A percentile compares a stretch with the other conserved stretches of the same genome.
These are phyloP conservation scores for Cucurbita ficifolia DNA, from an alignment of 306 rosid species.

Conservation along the genomic window DNA sequence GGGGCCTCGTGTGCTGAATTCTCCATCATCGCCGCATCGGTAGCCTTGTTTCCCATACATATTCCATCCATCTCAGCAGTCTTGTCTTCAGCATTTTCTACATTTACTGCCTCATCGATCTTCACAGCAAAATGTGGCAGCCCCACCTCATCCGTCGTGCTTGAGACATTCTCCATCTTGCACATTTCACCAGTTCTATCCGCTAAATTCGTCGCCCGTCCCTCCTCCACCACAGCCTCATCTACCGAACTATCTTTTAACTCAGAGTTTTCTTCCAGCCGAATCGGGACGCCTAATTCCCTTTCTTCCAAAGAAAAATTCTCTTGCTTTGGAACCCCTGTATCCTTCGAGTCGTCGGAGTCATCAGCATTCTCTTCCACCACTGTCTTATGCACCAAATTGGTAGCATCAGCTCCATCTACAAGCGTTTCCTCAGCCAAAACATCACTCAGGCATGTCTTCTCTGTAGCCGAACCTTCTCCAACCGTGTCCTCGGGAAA, in stretches of 20 bases:
- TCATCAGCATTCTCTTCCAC: background rate
- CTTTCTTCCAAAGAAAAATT: background rate
- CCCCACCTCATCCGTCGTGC: slow-evolving; percentile 14
- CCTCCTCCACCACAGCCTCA: background rate
- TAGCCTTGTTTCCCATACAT: background rate
- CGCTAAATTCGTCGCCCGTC: background rate
- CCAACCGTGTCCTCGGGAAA: background rate
- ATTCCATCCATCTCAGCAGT: background rate
- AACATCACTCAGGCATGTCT: background rate
- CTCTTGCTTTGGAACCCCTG: background rate
- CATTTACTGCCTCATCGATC: slow-evolving; percentile 5
- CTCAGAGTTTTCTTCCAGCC: background rate
- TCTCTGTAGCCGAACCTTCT: background rate
- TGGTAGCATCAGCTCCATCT: background rate
- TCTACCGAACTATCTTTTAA: background rate
- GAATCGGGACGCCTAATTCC: background rate
- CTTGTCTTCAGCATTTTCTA: slow-evolving; percentile 16
- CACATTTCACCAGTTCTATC: slow-evolving; percentile 3
- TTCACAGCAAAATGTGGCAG: background rate
- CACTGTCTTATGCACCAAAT: background rate
- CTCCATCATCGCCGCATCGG: background rate
- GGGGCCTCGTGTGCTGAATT: slow-evolving; percentile 3
- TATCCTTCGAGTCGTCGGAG: background rate
- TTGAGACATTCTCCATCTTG: slow-evolving; percentile 12
- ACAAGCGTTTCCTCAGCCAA: background rate